Evolutionary conservation across 805 yeast genomes (phyloP).

Genomic region (Barnettozyma salicaria): DNA sequence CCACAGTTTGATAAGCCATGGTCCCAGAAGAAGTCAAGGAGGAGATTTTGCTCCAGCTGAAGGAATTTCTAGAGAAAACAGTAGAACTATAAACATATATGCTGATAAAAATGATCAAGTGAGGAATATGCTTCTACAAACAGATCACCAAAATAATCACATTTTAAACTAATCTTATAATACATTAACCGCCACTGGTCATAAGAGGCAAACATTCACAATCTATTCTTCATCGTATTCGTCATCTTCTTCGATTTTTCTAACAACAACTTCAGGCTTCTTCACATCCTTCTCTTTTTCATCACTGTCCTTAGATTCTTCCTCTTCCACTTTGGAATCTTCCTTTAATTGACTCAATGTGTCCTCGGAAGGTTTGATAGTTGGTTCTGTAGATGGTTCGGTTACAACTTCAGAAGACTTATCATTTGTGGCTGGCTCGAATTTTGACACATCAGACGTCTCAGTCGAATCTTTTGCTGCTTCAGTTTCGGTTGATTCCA

Average conservation of each 20-base stretch:
- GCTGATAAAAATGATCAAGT: no score
- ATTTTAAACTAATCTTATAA: slow-evolving; percentile 4
- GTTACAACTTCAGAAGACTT: not conserved
- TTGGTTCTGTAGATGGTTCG: slow-evolving; percentile 13
- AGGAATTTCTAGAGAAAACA: slow-evolving; percentile 48
- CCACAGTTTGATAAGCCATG: slow-evolving; percentile 32
- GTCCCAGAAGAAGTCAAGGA: slow-evolving; percentile 63
- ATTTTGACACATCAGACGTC: not conserved
- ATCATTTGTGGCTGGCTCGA: not conserved
- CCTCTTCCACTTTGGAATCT: no score
- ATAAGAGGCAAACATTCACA: not conserved
- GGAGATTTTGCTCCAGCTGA: slow-evolving; percentile 52
- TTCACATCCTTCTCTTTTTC: slow-evolving; percentile 28
- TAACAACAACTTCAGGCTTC: slow-evolving; percentile 33
- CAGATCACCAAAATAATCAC: not conserved
- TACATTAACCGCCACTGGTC: no score
- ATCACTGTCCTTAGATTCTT: slow-evolving; percentile 27
- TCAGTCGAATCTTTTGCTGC: not conserved
- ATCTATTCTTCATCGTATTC: slow-evolving; percentile 34
- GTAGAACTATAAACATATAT: slow-evolving; percentile 26
- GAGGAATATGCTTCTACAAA: no score
- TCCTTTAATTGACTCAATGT: slow-evolving; percentile 28
- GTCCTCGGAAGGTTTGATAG: slow-evolving; percentile 24
- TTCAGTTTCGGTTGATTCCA: not conserved
- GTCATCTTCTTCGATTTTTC: slow-evolving; percentile 36